Percentiles rank a stretch among this genome's conserved stretches.
phyloP scores from a whole-genome alignment of 225 moss, liverwort and hornwort genomes.

The Polytrichum formosum region DNA sequence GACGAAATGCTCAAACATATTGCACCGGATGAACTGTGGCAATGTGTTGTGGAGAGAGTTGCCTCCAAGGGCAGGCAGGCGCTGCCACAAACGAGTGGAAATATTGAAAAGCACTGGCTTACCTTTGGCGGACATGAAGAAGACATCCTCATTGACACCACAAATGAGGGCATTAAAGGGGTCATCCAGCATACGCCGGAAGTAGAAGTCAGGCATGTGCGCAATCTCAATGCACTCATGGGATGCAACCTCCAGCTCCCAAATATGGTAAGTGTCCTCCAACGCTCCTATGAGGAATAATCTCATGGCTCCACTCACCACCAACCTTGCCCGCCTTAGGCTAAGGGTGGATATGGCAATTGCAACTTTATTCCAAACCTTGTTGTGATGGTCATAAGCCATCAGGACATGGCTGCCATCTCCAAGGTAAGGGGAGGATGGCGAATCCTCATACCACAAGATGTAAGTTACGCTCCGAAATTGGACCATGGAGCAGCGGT shows the following conservation, averaged over 20 bases:
- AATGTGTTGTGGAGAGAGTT: slow-evolving; percentile 13
- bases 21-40: slow-evolving; percentile 13
- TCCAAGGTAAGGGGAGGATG: slow-evolving; percentile 3
- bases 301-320: slow-evolving; percentile 12
- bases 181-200: slow-evolving; percentile 27
- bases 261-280: slow-evolving; percentile 37
- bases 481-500: slow-evolving; percentile 25
- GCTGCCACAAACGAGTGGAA: slow-evolving; percentile 16
- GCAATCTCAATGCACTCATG: slow-evolving; percentile 18
- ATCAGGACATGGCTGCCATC: slow-evolving; percentile 16
- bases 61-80: slow-evolving; percentile 11
- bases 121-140: slow-evolving; percentile 35
- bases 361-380: slow-evolving; percentile 25
- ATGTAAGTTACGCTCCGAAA: slow-evolving; percentile 13
- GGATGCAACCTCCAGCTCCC: slow-evolving; percentile 14
- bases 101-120: slow-evolving; percentile 27
- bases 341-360: slow-evolving; percentile 16
- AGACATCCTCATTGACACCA: slow-evolving; percentile 17
- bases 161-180: slow-evolving; percentile 35
- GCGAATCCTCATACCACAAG: slow-evolving; percentile 29
- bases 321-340: slow-evolving; percentile 21
- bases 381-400: slow-evolving; percentile 10
- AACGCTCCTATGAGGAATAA: slow-evolving; percentile 34
- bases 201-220: slow-evolving; percentile 35
- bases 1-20: not conserved